Percentiles rank a stretch among this genome's conserved stretches.
Conservation (phyloP, 2,329 filamentous ascomycete species). For the Aureobasidium sp. region DNA sequence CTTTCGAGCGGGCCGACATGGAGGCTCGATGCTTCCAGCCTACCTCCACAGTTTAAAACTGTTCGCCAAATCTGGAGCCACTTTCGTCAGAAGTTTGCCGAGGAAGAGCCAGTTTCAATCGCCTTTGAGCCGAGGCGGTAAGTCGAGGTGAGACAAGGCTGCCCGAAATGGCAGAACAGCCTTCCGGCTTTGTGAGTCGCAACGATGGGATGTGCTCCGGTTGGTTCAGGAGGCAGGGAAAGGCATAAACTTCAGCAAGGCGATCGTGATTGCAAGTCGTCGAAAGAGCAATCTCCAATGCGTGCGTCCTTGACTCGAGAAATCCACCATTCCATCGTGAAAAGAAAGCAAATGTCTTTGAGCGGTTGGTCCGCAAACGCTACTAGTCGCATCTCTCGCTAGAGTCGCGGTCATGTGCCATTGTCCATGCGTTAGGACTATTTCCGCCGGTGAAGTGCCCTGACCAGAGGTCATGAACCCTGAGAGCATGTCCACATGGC, state of each 20-base stretch:
- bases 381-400: conserved; percentile 1
- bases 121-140: conserved; percentile 6
- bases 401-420: conserved; percentile 12
- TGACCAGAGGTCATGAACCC: conserved; percentile 9
- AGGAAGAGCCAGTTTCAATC: conserved; percentile 3
- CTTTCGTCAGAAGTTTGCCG: conserved; percentile 8
- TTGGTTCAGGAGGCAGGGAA: background rate
- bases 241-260: background rate
- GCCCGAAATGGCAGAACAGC: background rate
- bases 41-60: background rate
- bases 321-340: background rate
- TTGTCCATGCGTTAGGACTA: conserved; percentile 7
- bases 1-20: background rate
- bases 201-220: background rate
- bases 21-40: conserved; percentile 8
- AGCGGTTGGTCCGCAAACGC: conserved; percentile 7
- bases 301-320: background rate
- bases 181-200: background rate
- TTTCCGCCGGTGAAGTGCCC: conserved; percentile 3
- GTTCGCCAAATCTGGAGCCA: conserved; percentile 1
- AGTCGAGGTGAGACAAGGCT: conserved; percentile 2
- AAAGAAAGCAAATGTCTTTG: background rate
- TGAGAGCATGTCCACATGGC: conserved; percentile 7
- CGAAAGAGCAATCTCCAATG: background rate
- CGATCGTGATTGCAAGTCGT: background rate